Evolutionary conservation across 768 basidiomycete species (phyloP).

Genomic region (Amanita pallidorosea): DNA sequence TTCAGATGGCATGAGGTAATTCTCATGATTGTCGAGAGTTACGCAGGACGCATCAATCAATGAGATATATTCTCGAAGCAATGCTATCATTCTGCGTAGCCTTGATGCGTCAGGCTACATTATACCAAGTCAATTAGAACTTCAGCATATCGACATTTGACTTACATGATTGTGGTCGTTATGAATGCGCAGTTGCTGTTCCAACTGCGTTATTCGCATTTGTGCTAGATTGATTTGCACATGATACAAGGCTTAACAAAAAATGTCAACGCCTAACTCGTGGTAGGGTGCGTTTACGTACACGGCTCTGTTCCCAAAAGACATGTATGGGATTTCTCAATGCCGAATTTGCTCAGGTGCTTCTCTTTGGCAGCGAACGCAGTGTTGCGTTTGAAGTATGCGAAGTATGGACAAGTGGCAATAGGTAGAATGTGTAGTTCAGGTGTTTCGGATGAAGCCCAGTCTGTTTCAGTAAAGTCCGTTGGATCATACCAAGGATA

Average conservation of each 20-base stretch:
- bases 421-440: slow-evolving; percentile 59
- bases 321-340: slow-evolving; percentile 76
- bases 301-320: slow-evolving; percentile 63
- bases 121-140: not conserved
- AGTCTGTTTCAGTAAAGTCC: slow-evolving; percentile 78
- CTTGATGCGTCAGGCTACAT: not conserved
- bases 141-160: not conserved
- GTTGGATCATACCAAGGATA: slow-evolving; percentile 67
- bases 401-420: slow-evolving; percentile 73
- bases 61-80: slow-evolving; percentile 52
- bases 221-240: slow-evolving; percentile 1
- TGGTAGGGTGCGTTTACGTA: slow-evolving; percentile 21
- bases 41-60: slow-evolving; percentile 33
- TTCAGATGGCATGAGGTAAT: slow-evolving; percentile 59
- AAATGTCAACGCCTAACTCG: not conserved
- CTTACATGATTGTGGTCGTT: not conserved
- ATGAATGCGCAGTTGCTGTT: not conserved
- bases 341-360: slow-evolving; percentile 70
- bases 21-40: slow-evolving; percentile 22
- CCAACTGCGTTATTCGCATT: slow-evolving; percentile 1
- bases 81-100: slow-evolving; percentile 34
- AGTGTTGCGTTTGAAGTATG: slow-evolving; percentile 61
- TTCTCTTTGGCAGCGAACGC: slow-evolving; percentile 26
- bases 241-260: not conserved
- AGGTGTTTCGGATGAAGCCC: slow-evolving; percentile 43